These are phyloP conservation scores for Tolypocladium tropicale DNA, from an alignment of 2,329 filamentous ascomycete species.

Conservation along the genomic window DNA sequence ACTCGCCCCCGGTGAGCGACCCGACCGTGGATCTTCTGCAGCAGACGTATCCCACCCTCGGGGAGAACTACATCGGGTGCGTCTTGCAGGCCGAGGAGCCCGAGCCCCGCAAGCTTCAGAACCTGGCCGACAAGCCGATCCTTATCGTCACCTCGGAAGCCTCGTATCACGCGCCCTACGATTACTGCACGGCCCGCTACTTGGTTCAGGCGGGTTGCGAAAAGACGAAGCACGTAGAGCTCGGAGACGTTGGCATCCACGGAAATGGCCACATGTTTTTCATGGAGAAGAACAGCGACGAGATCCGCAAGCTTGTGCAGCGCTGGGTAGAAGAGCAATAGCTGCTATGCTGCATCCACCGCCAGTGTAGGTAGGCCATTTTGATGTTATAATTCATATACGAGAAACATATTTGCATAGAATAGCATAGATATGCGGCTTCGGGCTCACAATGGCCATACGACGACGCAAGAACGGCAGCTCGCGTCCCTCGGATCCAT, in stretches of 20 bases:
- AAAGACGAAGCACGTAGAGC: constrained; percentile 21
- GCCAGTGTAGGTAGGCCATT: background rate
- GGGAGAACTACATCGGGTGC: constrained; percentile 14
- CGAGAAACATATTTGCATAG: background rate
- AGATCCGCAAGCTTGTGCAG: constrained; percentile 18
- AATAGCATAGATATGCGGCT: too few relatives aligned
- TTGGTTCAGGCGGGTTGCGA: constrained; percentile 31
- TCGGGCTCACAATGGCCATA: too few relatives aligned
- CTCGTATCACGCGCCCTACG: constrained; percentile 35
- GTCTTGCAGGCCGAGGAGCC: constrained; percentile 19
- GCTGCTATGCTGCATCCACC: too few relatives aligned
- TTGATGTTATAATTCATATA: background rate
- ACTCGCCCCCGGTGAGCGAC: constrained; percentile 29
- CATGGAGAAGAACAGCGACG: constrained; percentile 35
- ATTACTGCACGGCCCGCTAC: constrained; percentile 29
- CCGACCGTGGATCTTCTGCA: constrained; percentile 22
- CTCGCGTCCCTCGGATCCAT: too few relatives aligned
- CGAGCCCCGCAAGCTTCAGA: constrained; percentile 7
- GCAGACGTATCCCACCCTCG: constrained; percentile 13
- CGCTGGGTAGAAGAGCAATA: constrained; percentile 9
- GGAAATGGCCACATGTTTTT: constrained; percentile 40
- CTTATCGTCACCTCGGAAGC: constrained; percentile 25
- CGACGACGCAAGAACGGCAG: too few relatives aligned
- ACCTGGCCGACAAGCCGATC: constrained; percentile 8
- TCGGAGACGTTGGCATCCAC: constrained; percentile 25